Evolutionary conservation across 2,329 filamentous ascomycete species (phyloP), one percentile per base, ranked within the genome.

Genomic region (Thielaviopsis euricoi): DNA sequence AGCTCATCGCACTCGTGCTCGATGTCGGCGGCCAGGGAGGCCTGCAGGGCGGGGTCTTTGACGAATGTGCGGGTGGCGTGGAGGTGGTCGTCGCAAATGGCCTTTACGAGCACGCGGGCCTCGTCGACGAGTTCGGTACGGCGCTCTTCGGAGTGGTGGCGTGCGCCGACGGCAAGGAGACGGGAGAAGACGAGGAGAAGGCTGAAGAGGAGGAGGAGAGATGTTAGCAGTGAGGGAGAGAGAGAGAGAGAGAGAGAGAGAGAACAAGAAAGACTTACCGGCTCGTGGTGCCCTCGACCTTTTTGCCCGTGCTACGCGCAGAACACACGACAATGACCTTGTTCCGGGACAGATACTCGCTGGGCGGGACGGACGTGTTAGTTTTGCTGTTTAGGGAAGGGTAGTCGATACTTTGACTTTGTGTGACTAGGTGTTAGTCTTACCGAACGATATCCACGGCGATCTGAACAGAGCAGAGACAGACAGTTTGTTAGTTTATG

Each of bases 301-400:
- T 98, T 69, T 91, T 95, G 62, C 89, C 90, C 61, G 87, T 93
- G 72, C 89, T 96, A 68, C 93, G 79, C 49, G 93, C 93, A 61
- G 93, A 98, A 73, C 93, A 98, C 59, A 98, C 91, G 59, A 98
- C 85, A 58, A 89, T 90, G 63, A 96, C 83, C 69, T 84, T 84
- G 67, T 89, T 83, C 59, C 81, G 74, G 57, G 74, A 74, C 58
- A 94, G 71, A 67, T 62, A 60, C 21, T 58, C 53, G 15, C 60
- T 62, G 57, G 25, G n/a, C n/a, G 55, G 62, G 58, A 64, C 58
- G 4, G 7, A 19, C 21, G 50, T 40, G 37, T 48, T 53, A 53
- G 23, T 29, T n/a, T n/a, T n/a, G n/a, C n/a, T n/a, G n/a, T n/a
- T n/a, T n/a, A n/a, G n/a, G n/a, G n/a, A n/a, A n/a, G n/a, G n/a